Percentiles rank a stretch among this genome's conserved stretches.
Conservation (phyloP, 768 basidiomycete genomes). For the Brasilioporus rufonigricans region DNA sequence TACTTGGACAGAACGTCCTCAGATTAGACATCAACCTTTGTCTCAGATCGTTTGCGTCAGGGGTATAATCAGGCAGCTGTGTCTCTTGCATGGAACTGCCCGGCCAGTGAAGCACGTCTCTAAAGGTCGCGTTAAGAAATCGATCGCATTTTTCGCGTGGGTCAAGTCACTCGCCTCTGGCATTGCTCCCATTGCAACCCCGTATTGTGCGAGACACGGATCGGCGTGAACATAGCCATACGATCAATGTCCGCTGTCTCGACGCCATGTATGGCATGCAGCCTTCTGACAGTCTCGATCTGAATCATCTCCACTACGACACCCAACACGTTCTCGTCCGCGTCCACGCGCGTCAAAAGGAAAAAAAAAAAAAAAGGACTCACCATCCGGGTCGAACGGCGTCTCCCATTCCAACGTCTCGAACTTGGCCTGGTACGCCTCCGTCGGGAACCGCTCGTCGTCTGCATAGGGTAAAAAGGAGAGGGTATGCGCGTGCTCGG, state of each 20-base stretch:
- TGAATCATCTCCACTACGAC: slow-evolving; percentile 47
- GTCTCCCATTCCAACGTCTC: slow-evolving; percentile 35
- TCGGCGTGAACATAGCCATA: slow-evolving; percentile 24
- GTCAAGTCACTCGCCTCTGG: slow-evolving; percentile 37
- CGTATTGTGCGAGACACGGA: slow-evolving; percentile 20
- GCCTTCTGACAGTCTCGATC: slow-evolving; percentile 41
- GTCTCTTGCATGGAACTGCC: slow-evolving; percentile 13
- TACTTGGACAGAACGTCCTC: slow-evolving; percentile 43
- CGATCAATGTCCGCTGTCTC: slow-evolving; percentile 37
- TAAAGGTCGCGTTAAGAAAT: slow-evolving; percentile 10
- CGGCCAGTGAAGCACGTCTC: slow-evolving; percentile 42
- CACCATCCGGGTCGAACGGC: slow-evolving; percentile 50
- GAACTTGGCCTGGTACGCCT: slow-evolving; percentile 30
- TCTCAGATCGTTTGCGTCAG: slow-evolving; percentile 29
- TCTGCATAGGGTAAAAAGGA: slow-evolving; percentile 50
- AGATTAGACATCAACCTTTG: slow-evolving; percentile 33
- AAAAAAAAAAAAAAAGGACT: slow-evolving; percentile 22
- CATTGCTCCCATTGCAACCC: slow-evolving; percentile 44
- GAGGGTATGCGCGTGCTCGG: not conserved
- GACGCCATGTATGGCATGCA: slow-evolving; percentile 33
- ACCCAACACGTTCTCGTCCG: not conserved
- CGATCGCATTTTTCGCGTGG: not conserved
- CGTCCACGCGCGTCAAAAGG: not conserved
- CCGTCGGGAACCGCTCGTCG: slow-evolving; percentile 36
- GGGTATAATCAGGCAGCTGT: slow-evolving; percentile 6